Evolutionary conservation across 345 rosid species (phyloP), one percentile per base, ranked within the genome.

Genomic region (Rhizophora mangle): DNA sequence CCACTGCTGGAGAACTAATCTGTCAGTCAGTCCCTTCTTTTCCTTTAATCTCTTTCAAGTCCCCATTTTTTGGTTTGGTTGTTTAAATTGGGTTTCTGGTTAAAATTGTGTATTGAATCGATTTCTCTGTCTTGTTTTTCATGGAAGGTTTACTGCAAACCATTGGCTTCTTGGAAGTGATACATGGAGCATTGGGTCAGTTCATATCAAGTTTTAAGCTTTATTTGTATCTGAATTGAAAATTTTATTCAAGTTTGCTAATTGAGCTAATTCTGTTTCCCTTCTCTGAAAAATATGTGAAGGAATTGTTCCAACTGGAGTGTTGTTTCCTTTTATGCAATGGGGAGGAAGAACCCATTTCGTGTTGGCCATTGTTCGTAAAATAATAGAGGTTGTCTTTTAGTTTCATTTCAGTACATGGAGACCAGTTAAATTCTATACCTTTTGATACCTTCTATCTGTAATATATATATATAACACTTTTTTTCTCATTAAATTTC

Each of bases 281-380:
- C 39, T 53, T 9, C 22, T 74, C 16, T 51, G 60, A 0, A 43
- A 43, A 51, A 60, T 10, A 64, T 74, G 27, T 6, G 30, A 68
- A 91, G 96, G 97, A 34, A 79, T 91, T 78, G 91, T 91, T n/a
- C 89, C 98, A 4, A 94, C 88, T 74, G 96, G 97, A 68, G 79
- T 77, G 67, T 53, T 88, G 82, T 86, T 91, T 53, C 96, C 97
- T 26, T 27, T 89, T 66, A 88, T 89, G 86, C 98, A 91, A 64
- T 91, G 96, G 95, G 76, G 79, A 68, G 96, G 97, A 80, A 85
- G 93, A 82, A 80, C 85, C 11, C 92, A 91, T 62, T 86, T 88
- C 77, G 65, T 91, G 9, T 60, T 88, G 53, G 85, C 84, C 43
- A 74, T 88, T 61, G 88, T 80, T 71, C 78, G 80, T 27, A 82